Conservation (phyloP, 1,139 yeast genomes). For the Schwanniomyces etchellsii region DNA sequence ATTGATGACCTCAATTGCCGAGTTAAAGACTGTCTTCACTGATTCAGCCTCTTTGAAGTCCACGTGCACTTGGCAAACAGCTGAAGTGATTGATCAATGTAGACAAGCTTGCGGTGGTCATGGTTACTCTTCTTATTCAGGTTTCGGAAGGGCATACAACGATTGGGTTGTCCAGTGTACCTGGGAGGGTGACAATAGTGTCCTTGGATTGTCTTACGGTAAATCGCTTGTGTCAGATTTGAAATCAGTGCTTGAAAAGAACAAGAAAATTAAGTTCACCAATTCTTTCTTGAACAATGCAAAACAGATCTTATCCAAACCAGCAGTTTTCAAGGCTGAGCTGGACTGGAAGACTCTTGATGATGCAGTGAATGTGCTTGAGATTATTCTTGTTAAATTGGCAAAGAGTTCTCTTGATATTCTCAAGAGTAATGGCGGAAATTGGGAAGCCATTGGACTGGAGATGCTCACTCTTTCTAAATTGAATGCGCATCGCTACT, state of each 20-base stretch:
- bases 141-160: constrained; percentile 43
- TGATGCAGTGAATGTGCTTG: constrained; percentile 29
- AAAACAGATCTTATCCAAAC: constrained; percentile 22
- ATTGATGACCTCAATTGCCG: constrained; percentile 33
- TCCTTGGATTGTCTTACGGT: constrained; percentile 42
- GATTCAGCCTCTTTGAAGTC: constrained; percentile 47
- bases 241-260: constrained; percentile 24
- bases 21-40: constrained; percentile 39
- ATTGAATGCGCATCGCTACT: constrained; percentile 56
- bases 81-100: constrained; percentile 40
- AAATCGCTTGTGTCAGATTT: constrained; percentile 39
- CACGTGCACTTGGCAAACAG: constrained; percentile 45
- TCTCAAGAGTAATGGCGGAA: constrained; percentile 36
- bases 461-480: constrained; percentile 53
- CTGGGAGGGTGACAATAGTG: constrained; percentile 51
- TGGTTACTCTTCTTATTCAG: constrained; percentile 44
- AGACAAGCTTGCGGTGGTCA: constrained; percentile 52
- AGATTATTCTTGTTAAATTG: constrained; percentile 41
- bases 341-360: constrained; percentile 28
- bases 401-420: constrained; percentile 41
- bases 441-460: constrained; percentile 53
- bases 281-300: constrained; percentile 33
- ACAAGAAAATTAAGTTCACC: constrained; percentile 31
- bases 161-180: constrained; percentile 51
- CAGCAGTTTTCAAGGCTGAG: constrained; percentile 27